phyloP scores from a whole-genome alignment of 257 asterid species.

The Fraxinus quadrangulata region DNA sequence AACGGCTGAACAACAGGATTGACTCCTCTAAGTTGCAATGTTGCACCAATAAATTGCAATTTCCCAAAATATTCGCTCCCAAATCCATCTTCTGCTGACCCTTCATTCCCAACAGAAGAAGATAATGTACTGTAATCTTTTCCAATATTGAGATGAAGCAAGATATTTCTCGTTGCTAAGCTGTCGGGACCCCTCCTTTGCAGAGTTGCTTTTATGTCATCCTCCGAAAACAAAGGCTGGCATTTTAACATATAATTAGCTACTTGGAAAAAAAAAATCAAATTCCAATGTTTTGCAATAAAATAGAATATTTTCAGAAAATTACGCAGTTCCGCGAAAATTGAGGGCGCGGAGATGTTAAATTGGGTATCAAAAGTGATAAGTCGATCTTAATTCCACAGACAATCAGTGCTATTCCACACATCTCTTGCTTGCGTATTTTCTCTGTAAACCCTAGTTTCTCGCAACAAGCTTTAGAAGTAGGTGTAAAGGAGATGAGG shows the following conservation, averaged over 20 bases:
- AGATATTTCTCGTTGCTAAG: slow-evolving; percentile 57
- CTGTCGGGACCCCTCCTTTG: slow-evolving; percentile 92
- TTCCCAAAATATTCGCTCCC: slow-evolving; percentile 36
- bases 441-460: slow-evolving; percentile 34
- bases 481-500: too few species aligned
- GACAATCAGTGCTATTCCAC: slow-evolving; percentile 80
- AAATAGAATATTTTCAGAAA: neutral
- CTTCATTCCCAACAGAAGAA: slow-evolving; percentile 35
- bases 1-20: slow-evolving; percentile 74
- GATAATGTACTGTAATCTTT: slow-evolving; percentile 25
- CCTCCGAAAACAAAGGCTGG: slow-evolving; percentile 51
- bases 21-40: slow-evolving; percentile 84
- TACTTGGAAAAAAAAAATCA: neutral
- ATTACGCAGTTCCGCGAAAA: slow-evolving; percentile 38
- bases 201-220: slow-evolving; percentile 58
- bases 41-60: slow-evolving; percentile 76
- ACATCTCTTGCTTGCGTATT: slow-evolving; percentile 46
- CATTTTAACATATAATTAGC: slow-evolving; percentile 16
- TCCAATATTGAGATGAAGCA: slow-evolving; percentile 33
- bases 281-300: neutral
- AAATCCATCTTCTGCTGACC: slow-evolving; percentile 31
- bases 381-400: slow-evolving; percentile 66
- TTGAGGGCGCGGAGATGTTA: slow-evolving; percentile 40
- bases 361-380: slow-evolving; percentile 42
- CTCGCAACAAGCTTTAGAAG: neutral